Conservation (phyloP, 768 basidiomycete genomes). For the Suillus variegatus region DNA sequence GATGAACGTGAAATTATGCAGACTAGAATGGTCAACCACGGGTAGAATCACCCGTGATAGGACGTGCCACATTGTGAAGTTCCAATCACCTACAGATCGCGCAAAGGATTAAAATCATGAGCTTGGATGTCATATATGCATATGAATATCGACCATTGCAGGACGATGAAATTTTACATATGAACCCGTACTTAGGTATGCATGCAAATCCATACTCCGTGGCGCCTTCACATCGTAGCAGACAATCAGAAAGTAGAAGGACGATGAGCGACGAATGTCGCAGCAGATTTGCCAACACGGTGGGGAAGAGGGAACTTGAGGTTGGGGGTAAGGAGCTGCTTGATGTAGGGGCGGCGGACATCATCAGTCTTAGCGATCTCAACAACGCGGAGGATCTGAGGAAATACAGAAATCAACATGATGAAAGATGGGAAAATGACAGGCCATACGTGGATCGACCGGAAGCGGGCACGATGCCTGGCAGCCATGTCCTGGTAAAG, state of each 20-base stretch:
- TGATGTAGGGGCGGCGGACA: conserved; percentile 96
- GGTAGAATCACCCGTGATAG: neutral
- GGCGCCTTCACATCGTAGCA: neutral
- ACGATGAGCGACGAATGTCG: conserved; percentile 79
- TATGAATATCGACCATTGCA: conserved; percentile 8
- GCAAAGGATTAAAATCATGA: neutral
- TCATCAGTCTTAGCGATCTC: conserved; percentile 93
- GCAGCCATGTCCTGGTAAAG: conserved; percentile 99
- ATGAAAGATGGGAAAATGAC: neutral
- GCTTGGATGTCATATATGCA: conserved; percentile 4
- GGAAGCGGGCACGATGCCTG: conserved; percentile 97
- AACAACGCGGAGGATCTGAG: conserved; percentile 94
- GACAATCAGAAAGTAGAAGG: conserved; percentile 65
- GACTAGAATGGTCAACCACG: neutral
- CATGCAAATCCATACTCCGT: neutral
- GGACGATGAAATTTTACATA: conserved; percentile 4
- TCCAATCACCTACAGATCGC: neutral
- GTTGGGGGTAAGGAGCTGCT: conserved; percentile 84
- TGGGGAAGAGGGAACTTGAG: conserved; percentile 98
- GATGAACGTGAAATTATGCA: neutral
- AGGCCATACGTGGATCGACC: conserved; percentile 87
- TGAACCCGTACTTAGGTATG: conserved; percentile 4
- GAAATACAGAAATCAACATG: conserved; percentile 2
- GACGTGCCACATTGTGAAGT: neutral
- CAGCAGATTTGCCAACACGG: conserved; percentile 76